Evolutionary conservation across 805 yeast genomes (phyloP), one percentile per base, ranked within the genome.

Genomic region (Barnettozyma botsteinii): DNA sequence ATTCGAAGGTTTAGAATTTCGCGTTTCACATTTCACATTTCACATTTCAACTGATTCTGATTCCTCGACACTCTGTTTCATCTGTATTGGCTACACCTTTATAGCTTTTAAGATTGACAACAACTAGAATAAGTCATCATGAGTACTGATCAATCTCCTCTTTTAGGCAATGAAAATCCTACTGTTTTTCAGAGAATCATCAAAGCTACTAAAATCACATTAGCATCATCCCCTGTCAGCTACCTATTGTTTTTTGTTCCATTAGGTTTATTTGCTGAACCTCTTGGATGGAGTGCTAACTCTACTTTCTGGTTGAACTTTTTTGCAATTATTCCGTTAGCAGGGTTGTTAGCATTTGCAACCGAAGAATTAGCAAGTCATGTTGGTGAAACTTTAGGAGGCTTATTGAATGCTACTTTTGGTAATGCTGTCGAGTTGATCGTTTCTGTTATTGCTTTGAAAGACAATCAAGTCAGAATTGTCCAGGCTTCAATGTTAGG

Each of bases 401-500:
- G 98, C 1, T 70, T 93, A 48, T 70, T 93, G 55, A 93, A 93
- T 64, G 98, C 98, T 3, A 89, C 98, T 9, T 86, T 93, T 60
- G 98, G 98, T 43, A 93, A 93, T 61, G 98, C 98, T 3, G 96
- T 93, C 18, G 98, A 93, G 66, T 77, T 93, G 45, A 93, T 93
- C 61, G 98, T 93, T 26, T 85, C 96, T 2, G 69, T 93, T 21
- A 87, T 93, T 51, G 98, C 98, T 1, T 70, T 93, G 53, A 70
- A 66, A 50, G 82, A 85, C 32, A 85, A 86, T 50, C 97, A 93
- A 64, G 79, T 93, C 37, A 74, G 95, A 48, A 89, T 93, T 55
- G 98, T 93, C 22, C 98, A 93, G 64, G 95, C 98, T 3, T 85
- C 95, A 17, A 91, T 93, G 98, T 73, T 93, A 42, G 98, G 98